Base-by-base conservation (phyloP, 2,329 filamentous ascomycete genomes). In the Fusarium pseudonygamai region DNA sequence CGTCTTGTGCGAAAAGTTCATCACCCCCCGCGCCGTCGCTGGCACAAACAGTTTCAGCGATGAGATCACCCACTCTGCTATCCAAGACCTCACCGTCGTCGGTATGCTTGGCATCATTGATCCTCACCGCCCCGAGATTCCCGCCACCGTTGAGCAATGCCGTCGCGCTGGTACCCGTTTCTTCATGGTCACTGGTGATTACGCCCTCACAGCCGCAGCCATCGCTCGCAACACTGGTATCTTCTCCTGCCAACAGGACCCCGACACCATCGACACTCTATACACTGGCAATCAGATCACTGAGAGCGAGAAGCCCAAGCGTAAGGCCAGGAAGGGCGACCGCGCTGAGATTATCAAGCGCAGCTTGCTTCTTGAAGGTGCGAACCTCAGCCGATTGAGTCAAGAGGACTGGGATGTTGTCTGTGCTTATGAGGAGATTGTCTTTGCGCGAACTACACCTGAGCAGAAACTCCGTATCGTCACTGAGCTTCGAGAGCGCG, bases 381-480 rank as follows among this genome's bases (percentile, higher is more conserved):
- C 91, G 50, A 79, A 84, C 4, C 85, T 93, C 5, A 86, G 88
- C 4, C 83, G 87, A 0, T 80, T 93, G 7, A 87, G 88, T 3
- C 81, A 80, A 15, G 78, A 82, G 0, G 83, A 86, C 47, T 86
- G 85, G 85, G 82, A 85, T 56, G 64, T 81, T 8, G 78, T 86
- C 15, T 88, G 85, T 70, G 80, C 81, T 14, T 88, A 88, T 58
- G 82, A 85, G n/a, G 87, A 89, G 72, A 86, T 93, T 26, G 91
- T 93, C 24, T 90, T 93, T 73, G 91, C 91, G 22, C 87, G 91
- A 26, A 93, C 91, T 61, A 90, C 91, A 0, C 92, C 92, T 0
- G 87, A 90, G 64, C 93, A 92, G 42, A 93, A 93, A 77, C 89
- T 92, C 13, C 88, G 91, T 46, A 93, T 93, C 85, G 92, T 94